Evolutionary conservation across 768 basidiomycete genomes (phyloP).

Genomic region (Leccinellum luteum): DNA sequence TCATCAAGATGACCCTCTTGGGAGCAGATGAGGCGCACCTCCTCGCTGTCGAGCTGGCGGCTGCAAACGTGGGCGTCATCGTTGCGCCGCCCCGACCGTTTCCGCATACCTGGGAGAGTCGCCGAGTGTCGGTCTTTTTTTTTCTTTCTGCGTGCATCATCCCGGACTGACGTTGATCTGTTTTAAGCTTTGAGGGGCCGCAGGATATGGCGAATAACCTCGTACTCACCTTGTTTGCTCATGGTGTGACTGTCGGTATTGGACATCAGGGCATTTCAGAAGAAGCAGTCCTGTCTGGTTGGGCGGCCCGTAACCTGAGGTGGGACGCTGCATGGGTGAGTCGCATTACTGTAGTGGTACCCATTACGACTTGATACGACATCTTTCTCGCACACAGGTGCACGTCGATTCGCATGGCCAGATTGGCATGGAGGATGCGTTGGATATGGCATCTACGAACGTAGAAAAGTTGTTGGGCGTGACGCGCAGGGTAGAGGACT

Average conservation of each 20-base stretch:
- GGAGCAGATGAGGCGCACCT: slow-evolving; percentile 58
- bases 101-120: slow-evolving; percentile 63
- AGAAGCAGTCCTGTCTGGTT: slow-evolving; percentile 73
- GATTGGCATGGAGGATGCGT: slow-evolving; percentile 38
- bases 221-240: slow-evolving; percentile 54
- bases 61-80: slow-evolving; percentile 67
- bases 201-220: slow-evolving; percentile 67
- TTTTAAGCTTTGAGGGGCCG: slow-evolving; percentile 58
- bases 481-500: slow-evolving; percentile 7
- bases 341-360: slow-evolving; percentile 30
- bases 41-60: slow-evolving; percentile 44
- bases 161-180: background rate
- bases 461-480: slow-evolving; percentile 44
- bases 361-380: background rate
- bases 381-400: slow-evolving; percentile 20
- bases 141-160: background rate
- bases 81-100: slow-evolving; percentile 62
- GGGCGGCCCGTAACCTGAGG: slow-evolving; percentile 82
- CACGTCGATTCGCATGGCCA: slow-evolving; percentile 38
- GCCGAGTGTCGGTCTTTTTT: slow-evolving; percentile 50
- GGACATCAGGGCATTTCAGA: slow-evolving; percentile 42
- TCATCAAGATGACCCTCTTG: slow-evolving; percentile 47
- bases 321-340: slow-evolving; percentile 94
- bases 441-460: slow-evolving; percentile 41
- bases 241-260: slow-evolving; percentile 64